A percentile compares a stretch with the other conserved stretches of the same genome.
phyloP scores from a whole-genome alignment of 1,284 basidiomycete genomes.

The Irpex sp. region DNA sequence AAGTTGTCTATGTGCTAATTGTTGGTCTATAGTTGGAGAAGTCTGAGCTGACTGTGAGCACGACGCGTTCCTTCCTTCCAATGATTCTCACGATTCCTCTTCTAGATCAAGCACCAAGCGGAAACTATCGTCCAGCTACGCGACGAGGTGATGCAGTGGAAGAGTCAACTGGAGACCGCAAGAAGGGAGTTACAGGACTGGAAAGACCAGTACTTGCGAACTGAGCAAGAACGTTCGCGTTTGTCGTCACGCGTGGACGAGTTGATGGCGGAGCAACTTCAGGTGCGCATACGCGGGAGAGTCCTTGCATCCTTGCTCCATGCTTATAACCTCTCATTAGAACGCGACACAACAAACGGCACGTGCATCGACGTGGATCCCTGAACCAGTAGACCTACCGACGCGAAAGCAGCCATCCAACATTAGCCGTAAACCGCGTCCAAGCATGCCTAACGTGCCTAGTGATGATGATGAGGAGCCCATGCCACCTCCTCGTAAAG shows the following conservation, averaged over 20 bases:
- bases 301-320: background rate
- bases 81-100: background rate
- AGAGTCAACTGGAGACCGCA: slow-evolving; percentile 58
- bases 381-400: background rate
- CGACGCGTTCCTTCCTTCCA: slow-evolving; percentile 1
- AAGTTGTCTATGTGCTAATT: background rate
- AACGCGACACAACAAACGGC: background rate
- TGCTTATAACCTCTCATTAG: background rate
- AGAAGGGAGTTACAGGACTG: slow-evolving; percentile 49
- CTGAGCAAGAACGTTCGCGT: slow-evolving; percentile 57
- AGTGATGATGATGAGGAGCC: background rate
- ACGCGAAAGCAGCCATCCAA: background rate
- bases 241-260: slow-evolving; percentile 55
- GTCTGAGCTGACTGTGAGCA: slow-evolving; percentile 51
- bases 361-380: background rate
- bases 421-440: background rate
- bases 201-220: slow-evolving; percentile 69
- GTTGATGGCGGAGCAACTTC: slow-evolving; percentile 44
- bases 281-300: slow-evolving; percentile 13
- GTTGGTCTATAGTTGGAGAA: slow-evolving; percentile 42
- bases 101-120: slow-evolving; percentile 52
- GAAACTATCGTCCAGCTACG: slow-evolving; percentile 58
- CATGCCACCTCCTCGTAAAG: background rate
- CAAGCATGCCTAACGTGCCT: background rate
- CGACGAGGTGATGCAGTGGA: slow-evolving; percentile 65